phyloP scores from a whole-genome alignment of 352 stramenopile genomes.

The Globisporangium megalacanthum region DNA sequence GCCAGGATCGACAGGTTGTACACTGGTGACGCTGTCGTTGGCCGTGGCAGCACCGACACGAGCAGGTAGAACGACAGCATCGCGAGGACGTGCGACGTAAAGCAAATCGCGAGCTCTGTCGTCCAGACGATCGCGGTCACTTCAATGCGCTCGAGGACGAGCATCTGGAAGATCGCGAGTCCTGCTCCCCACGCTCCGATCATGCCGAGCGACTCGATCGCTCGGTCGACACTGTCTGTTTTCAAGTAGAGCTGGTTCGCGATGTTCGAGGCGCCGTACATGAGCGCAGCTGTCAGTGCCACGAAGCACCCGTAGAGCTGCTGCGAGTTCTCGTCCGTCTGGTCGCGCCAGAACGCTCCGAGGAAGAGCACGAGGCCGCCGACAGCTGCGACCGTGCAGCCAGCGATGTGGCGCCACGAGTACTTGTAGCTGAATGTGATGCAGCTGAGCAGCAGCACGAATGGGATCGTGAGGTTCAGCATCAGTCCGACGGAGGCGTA shows the following conservation, averaged over 20 bases:
- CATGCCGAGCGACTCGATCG: conserved; percentile 27
- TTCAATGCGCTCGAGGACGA: conserved; percentile 18
- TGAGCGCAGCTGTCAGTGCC: conserved; percentile 21
- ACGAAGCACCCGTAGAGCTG: conserved; percentile 31
- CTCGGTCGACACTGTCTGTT: conserved; percentile 12
- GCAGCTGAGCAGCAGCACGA: conserved; percentile 29
- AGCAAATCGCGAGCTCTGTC: conserved; percentile 17
- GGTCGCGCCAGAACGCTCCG: conserved; percentile 16
- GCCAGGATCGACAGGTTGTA: conserved; percentile 36
- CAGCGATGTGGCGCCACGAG: conserved; percentile 23
- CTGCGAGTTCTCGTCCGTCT: conserved; percentile 11
- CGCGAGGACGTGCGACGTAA: conserved; percentile 25
- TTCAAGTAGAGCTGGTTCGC: conserved; percentile 34
- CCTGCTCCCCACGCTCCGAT: conserved; percentile 24
- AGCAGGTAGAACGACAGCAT: conserved; percentile 39
- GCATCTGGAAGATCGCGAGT: conserved; percentile 23
- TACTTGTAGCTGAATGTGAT: conserved; percentile 19
- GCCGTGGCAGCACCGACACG: conserved; percentile 22
- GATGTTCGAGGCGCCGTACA: conserved; percentile 36
- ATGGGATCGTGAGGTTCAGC: conserved; percentile 42
- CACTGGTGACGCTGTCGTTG: conserved; percentile 18
- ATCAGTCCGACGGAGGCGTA: conserved; percentile 29
- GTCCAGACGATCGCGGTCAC: conserved; percentile 26
- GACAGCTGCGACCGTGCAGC: conserved; percentile 16
- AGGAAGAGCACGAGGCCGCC: conserved; percentile 24